phyloP scores from a whole-genome alignment of 108 stramenopile genomes.

The Thalassiosira profunda region DNA sequence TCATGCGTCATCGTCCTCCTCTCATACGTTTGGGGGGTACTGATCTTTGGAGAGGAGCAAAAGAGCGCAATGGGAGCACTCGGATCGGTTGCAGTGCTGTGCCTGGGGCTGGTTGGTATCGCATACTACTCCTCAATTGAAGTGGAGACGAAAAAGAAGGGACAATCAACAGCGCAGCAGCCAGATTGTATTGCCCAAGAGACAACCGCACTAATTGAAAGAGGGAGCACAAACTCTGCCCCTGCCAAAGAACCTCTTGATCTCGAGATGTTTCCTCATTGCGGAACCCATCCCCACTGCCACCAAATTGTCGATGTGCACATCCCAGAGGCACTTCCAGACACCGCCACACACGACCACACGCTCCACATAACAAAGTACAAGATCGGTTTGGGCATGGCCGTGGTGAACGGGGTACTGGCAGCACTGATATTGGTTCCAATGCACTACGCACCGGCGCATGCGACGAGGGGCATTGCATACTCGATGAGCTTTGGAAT shows the following conservation, averaged over 20 bases:
- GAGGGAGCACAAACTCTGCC: background rate
- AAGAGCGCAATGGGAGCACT: slow-evolving; percentile 53
- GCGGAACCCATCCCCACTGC: slow-evolving; percentile 33
- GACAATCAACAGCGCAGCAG: background rate
- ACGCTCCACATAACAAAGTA: slow-evolving; percentile 35
- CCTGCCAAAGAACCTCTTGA: too few relatives aligned
- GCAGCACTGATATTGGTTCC: slow-evolving; percentile 66
- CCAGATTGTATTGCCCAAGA: slow-evolving; percentile 10
- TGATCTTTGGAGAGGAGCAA: slow-evolving; percentile 80
- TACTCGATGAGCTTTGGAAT: slow-evolving; percentile 82
- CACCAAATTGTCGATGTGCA: slow-evolving; percentile 45
- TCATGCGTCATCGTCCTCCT: slow-evolving; percentile 79
- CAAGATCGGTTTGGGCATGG: slow-evolving; percentile 46
- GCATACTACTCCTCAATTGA: slow-evolving; percentile 68
- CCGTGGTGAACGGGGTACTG: slow-evolving; percentile 52
- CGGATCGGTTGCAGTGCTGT: slow-evolving; percentile 54
- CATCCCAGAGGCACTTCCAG: too few relatives aligned
- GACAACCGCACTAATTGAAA: slow-evolving; percentile 14
- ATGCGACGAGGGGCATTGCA: slow-evolving; percentile 57
- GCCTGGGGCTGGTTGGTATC: slow-evolving; percentile 73
- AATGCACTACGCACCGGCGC: slow-evolving; percentile 54
- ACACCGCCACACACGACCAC: too few relatives aligned
- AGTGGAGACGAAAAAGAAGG: slow-evolving; percentile 9
- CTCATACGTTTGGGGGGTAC: slow-evolving; percentile 74
- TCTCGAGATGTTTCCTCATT: slow-evolving; percentile 36